Percentiles rank a stretch among this genome's conserved stretches.
Evolutionary conservation across 352 stramenopile genomes (phyloP).

Genomic region (Sclerospora graminicola): DNA sequence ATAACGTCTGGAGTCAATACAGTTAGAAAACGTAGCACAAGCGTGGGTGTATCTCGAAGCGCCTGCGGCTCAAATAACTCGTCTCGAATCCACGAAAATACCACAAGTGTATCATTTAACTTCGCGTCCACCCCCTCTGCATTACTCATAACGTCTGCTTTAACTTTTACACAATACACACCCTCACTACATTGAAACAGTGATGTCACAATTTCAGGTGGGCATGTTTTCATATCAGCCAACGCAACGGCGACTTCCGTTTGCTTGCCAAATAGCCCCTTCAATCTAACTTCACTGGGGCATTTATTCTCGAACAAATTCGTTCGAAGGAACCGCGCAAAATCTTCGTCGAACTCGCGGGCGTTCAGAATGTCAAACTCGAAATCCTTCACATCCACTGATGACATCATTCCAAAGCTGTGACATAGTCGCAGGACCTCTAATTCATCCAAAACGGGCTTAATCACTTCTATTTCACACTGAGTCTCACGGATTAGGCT

Average conservation of each 20-base stretch:
- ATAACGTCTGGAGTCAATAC: conserved; percentile 21
- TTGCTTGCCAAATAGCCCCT: conserved; percentile 55
- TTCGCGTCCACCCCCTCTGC: neutral
- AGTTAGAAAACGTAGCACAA: conserved; percentile 47
- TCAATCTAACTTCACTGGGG: conserved; percentile 10
- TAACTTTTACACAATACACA: conserved; percentile 39
- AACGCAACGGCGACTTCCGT: conserved; percentile 31
- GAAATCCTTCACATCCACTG: conserved; percentile 41
- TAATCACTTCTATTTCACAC: conserved; percentile 52
- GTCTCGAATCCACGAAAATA: conserved; percentile 60
- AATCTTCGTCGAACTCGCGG: conserved; percentile 52
- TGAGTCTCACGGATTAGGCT: conserved; percentile 1
- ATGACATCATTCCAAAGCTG: conserved; percentile 37
- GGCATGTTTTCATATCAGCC: conserved; percentile 27
- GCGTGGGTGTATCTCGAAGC: conserved; percentile 45
- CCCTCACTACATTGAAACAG: conserved; percentile 29
- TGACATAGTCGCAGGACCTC: conserved; percentile 60
- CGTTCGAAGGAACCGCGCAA: conserved; percentile 42
- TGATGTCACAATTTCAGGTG: conserved; percentile 11
- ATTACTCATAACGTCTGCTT: neutral
- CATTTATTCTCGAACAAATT: conserved; percentile 27
- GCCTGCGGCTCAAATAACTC: conserved; percentile 26
- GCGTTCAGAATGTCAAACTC: conserved; percentile 30
- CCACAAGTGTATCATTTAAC: conserved; percentile 15
- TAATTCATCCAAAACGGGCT: conserved; percentile 59